Percentiles rank a stretch among this genome's conserved stretches.
phyloP scores from a whole-genome alignment of 2,329 filamentous ascomycete genomes.

The Alternaria rosae region DNA sequence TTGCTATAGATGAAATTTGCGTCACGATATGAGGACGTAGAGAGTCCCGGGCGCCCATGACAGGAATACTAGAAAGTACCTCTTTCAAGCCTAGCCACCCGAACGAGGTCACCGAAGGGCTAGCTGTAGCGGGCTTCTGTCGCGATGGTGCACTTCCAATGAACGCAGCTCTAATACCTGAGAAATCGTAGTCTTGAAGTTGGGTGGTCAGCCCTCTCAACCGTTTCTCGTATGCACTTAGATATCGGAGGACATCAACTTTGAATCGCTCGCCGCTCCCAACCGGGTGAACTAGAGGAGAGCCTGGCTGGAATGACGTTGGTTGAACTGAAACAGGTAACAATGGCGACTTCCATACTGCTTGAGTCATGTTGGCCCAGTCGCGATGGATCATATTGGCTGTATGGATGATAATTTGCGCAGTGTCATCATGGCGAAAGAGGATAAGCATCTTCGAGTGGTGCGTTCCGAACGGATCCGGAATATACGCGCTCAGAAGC shows the following conservation, averaged over 20 bases:
- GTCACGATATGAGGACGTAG: slow-evolving; percentile 56
- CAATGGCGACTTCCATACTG: slow-evolving; percentile 77
- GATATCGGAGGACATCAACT: slow-evolving; percentile 74
- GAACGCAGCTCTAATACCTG: slow-evolving; percentile 70
- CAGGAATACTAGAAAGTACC: slow-evolving; percentile 61
- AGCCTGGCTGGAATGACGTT: not conserved
- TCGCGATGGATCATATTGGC: slow-evolving; percentile 90
- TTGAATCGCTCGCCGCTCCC: slow-evolving; percentile 79
- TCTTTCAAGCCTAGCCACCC: slow-evolving; percentile 76
- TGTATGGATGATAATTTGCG: slow-evolving; percentile 84
- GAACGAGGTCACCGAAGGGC: slow-evolving; percentile 66
- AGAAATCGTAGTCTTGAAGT: slow-evolving; percentile 73
- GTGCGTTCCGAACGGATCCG: slow-evolving; percentile 86
- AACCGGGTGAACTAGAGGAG: slow-evolving; percentile 33
- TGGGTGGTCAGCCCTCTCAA: slow-evolving; percentile 63
- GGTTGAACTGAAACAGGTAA: slow-evolving; percentile 60
- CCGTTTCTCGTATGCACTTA: slow-evolving; percentile 72
- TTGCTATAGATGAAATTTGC: slow-evolving; percentile 84
- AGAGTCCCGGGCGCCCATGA: slow-evolving; percentile 41
- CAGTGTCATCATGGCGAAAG: slow-evolving; percentile 76
- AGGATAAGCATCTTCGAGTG: slow-evolving; percentile 87
- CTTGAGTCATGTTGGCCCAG: slow-evolving; percentile 89
- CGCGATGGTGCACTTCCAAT: slow-evolving; percentile 80
- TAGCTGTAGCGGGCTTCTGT: slow-evolving; percentile 58
- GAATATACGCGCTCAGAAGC: slow-evolving; percentile 77